Evolutionary conservation across 768 basidiomycete genomes (phyloP).

Genomic region (Clitopilus hobsonii): DNA sequence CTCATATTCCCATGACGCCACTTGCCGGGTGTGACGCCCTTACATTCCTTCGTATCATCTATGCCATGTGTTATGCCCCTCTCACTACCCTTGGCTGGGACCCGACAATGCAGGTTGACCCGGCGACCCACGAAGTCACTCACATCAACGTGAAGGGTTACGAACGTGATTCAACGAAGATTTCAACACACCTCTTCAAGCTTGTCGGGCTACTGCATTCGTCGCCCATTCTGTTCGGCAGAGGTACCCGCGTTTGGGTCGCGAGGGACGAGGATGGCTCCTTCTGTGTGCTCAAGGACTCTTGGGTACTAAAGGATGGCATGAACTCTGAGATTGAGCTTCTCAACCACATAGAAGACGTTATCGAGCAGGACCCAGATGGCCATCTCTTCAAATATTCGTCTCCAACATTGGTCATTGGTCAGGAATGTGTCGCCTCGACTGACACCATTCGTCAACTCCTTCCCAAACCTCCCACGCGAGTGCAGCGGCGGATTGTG

Average conservation of each 20-base stretch:
- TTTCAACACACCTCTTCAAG: not conserved
- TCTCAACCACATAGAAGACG: not conserved
- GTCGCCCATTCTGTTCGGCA: constrained; percentile 8
- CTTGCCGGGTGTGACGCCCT: not conserved
- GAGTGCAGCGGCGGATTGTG: constrained; percentile 7
- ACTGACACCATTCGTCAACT: not conserved
- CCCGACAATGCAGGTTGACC: not conserved
- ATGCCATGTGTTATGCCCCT: not conserved
- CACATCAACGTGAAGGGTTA: not conserved
- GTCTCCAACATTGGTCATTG: constrained; percentile 2
- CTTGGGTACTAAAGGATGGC: constrained; percentile 1
- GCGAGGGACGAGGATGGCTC: constrained; percentile 5
- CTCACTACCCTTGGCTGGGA: not conserved
- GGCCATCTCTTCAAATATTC: constrained; percentile 1
- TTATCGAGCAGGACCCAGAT: not conserved
- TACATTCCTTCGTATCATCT: not conserved
- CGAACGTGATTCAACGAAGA: not conserved
- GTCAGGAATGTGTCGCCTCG: not conserved
- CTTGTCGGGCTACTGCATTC: constrained; percentile 7
- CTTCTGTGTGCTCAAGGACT: constrained; percentile 9
- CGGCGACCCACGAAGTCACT: not conserved
- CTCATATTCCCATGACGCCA: not conserved
- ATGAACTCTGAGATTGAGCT: not conserved
- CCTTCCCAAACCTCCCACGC: not conserved
- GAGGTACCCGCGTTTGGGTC: constrained; percentile 8